Conservation (phyloP, 2,329 filamentous ascomycete genomes). For the Botrytis fabae region DNA sequence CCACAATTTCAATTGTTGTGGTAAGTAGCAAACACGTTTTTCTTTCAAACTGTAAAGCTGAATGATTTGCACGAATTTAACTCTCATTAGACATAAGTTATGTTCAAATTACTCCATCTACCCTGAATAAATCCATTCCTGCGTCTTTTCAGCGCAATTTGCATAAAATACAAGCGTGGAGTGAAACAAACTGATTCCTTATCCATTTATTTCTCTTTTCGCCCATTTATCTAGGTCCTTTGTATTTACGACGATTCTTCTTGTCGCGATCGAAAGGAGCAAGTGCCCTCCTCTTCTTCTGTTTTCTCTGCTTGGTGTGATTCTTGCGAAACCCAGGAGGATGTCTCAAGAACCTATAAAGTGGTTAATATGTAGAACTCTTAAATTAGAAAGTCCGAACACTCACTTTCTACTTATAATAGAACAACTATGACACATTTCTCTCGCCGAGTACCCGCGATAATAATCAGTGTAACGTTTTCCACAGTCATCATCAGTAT, state of each 20-base stretch:
- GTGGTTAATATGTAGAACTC: not conserved
- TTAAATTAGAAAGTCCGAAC: not conserved
- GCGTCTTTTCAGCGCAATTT: not conserved
- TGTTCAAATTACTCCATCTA: not conserved
- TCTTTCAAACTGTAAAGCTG: too few relatives aligned
- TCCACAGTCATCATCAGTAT: not conserved
- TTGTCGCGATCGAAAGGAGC: not conserved
- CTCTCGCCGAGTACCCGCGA: not conserved
- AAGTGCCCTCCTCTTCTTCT: not conserved
- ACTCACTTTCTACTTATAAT: not conserved
- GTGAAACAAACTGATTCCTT: fast-evolving
- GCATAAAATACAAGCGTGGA: not conserved
- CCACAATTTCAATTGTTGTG: too few relatives aligned
- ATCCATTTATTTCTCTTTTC: not conserved
- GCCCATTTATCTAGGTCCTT: not conserved
- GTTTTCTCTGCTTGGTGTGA: not conserved
- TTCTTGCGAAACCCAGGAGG: not conserved
- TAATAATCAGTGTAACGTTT: not conserved
- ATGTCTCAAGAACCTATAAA: not conserved
- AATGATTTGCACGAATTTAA: too few relatives aligned
- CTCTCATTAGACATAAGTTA: too few relatives aligned
- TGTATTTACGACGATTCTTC: not conserved
- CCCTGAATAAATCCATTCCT: not conserved
- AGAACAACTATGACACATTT: not conserved
- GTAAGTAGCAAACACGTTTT: too few relatives aligned